Evolutionary conservation across 2,329 filamentous ascomycete genomes (phyloP), one percentile per base, ranked within the genome.

Genomic region (Metarhizium humberi): DNA sequence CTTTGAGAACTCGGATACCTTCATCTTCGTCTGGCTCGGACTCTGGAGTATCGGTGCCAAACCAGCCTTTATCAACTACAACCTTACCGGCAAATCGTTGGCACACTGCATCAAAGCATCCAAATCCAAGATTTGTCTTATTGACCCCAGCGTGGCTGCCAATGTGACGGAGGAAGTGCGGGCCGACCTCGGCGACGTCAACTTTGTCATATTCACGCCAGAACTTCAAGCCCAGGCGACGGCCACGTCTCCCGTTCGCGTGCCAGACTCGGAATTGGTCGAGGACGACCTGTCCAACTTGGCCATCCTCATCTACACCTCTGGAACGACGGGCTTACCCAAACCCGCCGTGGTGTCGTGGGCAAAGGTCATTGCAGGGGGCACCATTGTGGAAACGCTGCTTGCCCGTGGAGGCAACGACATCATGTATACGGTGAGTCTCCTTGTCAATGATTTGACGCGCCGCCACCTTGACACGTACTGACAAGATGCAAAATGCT

Each of bases 1-100:
- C 68, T 88, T 89, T 61, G 85, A 87, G 70, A 96, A 95, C 67
- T 88, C 84, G 45, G 84, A 90, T n/a, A 78, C 79, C 3, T 92
- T 90, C 64, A 64, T 92, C 32, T 88, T 92, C 66, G 59, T 95
- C 8, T 82, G 85, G 78, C 75, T 92, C 54, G 90, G 86, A 0
- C 71, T 95, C 36, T 95, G 90, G 90, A 83, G 85, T 34, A 83
- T 95, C 56, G 91, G 91, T 11, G 90, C 88, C 0, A 84, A 84
- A 55, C 90, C 90, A 0, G 90, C 90, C 0, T 90, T 94, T 62
- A 87, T 95, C 72, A 96, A 96, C 71, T 92, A 92, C 71, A 94
- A 94, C 66, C 73, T 95, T 51, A 78, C 80, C 0, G 86, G 84
- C 13, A 81, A 86, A 32, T 78, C 89, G 0, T 74, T 96, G 58